Conservation (phyloP, 208 protist species). For the Spongospora subterranea region DNA sequence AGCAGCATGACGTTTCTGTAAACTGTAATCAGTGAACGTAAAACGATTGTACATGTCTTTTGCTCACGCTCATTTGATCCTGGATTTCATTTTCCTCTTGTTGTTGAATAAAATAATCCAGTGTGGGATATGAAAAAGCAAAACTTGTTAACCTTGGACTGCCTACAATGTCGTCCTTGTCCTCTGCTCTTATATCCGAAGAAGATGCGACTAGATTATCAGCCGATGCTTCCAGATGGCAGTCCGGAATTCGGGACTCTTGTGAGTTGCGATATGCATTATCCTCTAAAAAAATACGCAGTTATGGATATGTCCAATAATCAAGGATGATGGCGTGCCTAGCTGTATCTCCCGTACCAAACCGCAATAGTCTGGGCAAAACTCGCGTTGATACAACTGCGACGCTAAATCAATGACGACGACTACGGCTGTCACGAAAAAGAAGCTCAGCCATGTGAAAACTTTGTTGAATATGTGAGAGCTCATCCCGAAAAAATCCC, state of each 20-base stretch:
- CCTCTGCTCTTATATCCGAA: too few species aligned
- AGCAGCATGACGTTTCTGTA: background rate
- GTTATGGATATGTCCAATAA: too few species aligned
- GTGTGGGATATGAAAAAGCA: conserved; percentile 27
- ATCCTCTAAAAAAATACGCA: too few species aligned
- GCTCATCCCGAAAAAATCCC: background rate
- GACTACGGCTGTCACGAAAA: background rate
- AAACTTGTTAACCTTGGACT: background rate
- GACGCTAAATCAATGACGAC: background rate
- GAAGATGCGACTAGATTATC: too few species aligned
- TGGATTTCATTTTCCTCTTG: conserved; percentile 37
- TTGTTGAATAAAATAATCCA: background rate
- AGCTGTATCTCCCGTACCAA: background rate
- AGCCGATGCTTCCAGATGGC: too few species aligned
- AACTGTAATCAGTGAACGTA: background rate
- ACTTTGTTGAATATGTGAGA: background rate
- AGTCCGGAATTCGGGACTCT: too few species aligned
- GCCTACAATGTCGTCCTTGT: background rate
- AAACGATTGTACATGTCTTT: background rate
- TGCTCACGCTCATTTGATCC: background rate
- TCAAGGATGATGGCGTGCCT: background rate
- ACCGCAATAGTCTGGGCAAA: conserved; percentile 3
- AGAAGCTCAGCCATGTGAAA: background rate
- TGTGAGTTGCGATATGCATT: too few species aligned
- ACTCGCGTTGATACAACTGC: background rate